phyloP scores from a whole-genome alignment of 1,284 basidiomycete species.

The Pholiota adiposa region DNA sequence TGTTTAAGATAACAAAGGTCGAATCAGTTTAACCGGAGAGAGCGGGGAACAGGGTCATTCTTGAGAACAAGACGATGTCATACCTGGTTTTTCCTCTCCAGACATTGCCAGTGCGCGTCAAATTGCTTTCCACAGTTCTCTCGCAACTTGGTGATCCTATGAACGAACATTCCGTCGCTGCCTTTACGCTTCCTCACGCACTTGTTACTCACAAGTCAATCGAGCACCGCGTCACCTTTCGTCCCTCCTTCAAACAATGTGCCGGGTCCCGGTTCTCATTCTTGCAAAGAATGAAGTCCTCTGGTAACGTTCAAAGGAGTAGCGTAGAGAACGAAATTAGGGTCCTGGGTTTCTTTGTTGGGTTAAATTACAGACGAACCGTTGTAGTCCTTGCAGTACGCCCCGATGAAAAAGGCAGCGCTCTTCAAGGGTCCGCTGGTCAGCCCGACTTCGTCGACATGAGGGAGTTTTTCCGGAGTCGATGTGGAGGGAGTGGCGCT shows the following conservation, averaged over 20 bases:
- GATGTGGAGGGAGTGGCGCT: conserved; percentile 63
- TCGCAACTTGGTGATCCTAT: conserved; percentile 90
- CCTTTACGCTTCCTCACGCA: neutral
- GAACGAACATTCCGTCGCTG: neutral
- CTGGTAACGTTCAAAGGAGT: conserved; percentile 44
- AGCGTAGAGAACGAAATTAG: neutral
- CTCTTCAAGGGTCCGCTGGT: conserved; percentile 96
- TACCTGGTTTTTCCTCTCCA: conserved; percentile 96
- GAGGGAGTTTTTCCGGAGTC: conserved; percentile 75
- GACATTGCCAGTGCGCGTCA: conserved; percentile 93
- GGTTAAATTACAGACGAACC: conserved; percentile 58
- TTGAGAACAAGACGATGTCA: conserved; percentile 16
- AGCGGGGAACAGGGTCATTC: neutral
- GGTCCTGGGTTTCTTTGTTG: neutral
- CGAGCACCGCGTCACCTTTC: conserved; percentile 95
- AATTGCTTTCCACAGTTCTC: conserved; percentile 92
- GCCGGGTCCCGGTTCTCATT: conserved; percentile 86
- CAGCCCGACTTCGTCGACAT: conserved; percentile 88
- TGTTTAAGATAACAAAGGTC: conserved; percentile 34
- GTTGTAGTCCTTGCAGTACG: conserved; percentile 95
- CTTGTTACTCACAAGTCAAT: conserved; percentile 81
- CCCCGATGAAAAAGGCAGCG: conserved; percentile 96
- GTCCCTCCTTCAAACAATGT: conserved; percentile 95
- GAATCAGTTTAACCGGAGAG: neutral
- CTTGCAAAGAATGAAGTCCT: conserved; percentile 99